Evolutionary conservation across 768 basidiomycete species (phyloP).

Genomic region (Holtermannia corniformis): DNA sequence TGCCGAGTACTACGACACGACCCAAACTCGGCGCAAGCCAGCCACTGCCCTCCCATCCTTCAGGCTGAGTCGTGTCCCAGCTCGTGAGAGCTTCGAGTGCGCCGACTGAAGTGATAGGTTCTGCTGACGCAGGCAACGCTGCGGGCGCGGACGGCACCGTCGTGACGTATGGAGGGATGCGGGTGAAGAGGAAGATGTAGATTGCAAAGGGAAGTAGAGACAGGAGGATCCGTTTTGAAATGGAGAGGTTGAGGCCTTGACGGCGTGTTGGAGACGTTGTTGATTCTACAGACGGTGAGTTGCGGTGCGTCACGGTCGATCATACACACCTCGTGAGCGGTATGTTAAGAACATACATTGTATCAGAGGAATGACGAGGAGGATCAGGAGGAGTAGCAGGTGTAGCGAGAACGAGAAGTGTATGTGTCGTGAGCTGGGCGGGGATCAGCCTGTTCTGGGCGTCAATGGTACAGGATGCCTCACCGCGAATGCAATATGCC

Average conservation of each 20-base stretch:
- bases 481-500: conserved; percentile 33
- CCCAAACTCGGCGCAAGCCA: conserved; percentile 38
- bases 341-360: conserved; percentile 39
- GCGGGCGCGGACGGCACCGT: conserved; percentile 11
- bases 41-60: conserved; percentile 29
- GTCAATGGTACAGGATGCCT: background rate
- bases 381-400: conserved; percentile 32
- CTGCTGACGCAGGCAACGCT: background rate
- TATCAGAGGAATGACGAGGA: conserved; percentile 34
- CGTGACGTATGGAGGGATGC: conserved; percentile 39
- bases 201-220: conserved; percentile 36
- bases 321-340: conserved; percentile 26
- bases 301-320: background rate
- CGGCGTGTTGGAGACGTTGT: conserved; percentile 13
- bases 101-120: conserved; percentile 5
- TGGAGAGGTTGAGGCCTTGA: conserved; percentile 16
- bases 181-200: conserved; percentile 39
- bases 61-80: conserved; percentile 18
- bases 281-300: conserved; percentile 5
- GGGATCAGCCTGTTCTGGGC: background rate
- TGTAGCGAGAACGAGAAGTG: conserved; percentile 38
- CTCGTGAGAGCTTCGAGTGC: conserved; percentile 13
- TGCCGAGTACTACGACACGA: conserved; percentile 34
- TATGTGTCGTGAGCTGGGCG: conserved; percentile 23
- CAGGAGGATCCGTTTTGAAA: conserved; percentile 28